Conservation (phyloP, 768 basidiomycete species). For the Albatrellus ellisii region DNA sequence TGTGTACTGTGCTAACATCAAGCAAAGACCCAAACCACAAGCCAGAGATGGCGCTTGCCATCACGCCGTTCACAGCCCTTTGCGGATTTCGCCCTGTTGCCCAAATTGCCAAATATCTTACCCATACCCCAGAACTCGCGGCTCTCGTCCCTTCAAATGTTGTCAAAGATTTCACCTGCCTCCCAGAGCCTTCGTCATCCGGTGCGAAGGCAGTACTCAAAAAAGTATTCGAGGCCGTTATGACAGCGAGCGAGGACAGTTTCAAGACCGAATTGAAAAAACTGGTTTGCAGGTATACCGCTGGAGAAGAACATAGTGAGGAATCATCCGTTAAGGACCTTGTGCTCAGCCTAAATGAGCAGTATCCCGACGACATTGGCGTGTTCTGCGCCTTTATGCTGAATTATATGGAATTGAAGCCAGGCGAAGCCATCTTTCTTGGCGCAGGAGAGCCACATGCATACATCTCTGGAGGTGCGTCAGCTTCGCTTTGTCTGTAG, state of each 20-base stretch:
- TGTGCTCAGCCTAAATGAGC: constrained; percentile 44
- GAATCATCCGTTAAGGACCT: constrained; percentile 45
- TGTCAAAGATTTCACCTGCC: constrained; percentile 34
- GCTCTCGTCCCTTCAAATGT: constrained; percentile 51
- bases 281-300: constrained; percentile 52
- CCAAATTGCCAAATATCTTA: constrained; percentile 55
- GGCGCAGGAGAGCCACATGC: constrained; percentile 97
- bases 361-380: constrained; percentile 92
- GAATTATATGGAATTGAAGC: constrained; percentile 67
- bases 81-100: constrained; percentile 86
- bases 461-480: constrained; percentile 81
- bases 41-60: constrained; percentile 96
- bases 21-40: constrained; percentile 85
- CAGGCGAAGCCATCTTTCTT: constrained; percentile 88
- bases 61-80: constrained; percentile 81
- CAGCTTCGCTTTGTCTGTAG: neutral
- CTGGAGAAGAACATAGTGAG: constrained; percentile 23
- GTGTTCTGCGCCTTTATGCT: constrained; percentile 82
- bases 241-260: constrained; percentile 52
- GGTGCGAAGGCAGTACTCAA: constrained; percentile 58
- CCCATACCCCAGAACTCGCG: constrained; percentile 61
- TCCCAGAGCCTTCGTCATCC: too few relatives aligned
- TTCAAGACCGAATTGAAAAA: constrained; percentile 41
- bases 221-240: constrained; percentile 68
- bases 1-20: neutral